Evolutionary conservation across 2,329 filamentous ascomycete species (phyloP), one percentile per base, ranked within the genome.

Genomic region (Neofusicoccum ribis): DNA sequence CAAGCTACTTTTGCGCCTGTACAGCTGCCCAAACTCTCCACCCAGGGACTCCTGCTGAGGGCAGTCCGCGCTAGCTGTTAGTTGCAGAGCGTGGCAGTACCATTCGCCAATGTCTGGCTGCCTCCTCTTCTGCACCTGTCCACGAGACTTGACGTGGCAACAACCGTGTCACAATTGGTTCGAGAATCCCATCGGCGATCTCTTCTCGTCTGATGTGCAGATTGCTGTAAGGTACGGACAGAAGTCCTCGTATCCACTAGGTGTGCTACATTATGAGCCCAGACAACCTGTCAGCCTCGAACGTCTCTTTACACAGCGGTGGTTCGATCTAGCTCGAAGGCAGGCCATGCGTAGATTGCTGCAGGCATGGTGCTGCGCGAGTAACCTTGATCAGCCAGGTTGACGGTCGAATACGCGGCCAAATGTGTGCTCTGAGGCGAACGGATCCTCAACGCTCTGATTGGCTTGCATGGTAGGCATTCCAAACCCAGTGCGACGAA

Each of bases 211-310:
- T 43, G 52, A 31, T 44, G 39, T 58, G 52, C 52, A 44, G 39
- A 44, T 60, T 60, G 44, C 31, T 47, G 56, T 60, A 60, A 60
- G 56, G 56, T 60, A 60, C 56, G 31, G 43, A 23, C 27, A 15
- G n/a, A 12, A 20, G 27, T 5, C 23, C 23, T 31, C 5, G 17
- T 47, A 37, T n/a, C 15, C 27, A 36, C 27, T 37, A 15, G 14
- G 15, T 47, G 31, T 47, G n/a, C 34, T 46, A 37, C 20, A 47
- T n/a, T 11, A 4, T n/a, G 3, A 12, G 27, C 17, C 23, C 39
- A 17, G 39, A 14, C 39, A 46, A 44, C 15, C n/a, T 20, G 15
- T 20, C 20, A 34, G 54, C 41, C 20, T 43, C 41, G 14, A 14
- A 5, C 2, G 23, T 9, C 36, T 12, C 8, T 37, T 23, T 5